A percentile compares a stretch with the other conserved stretches of the same genome.
Evolutionary conservation across 2,329 filamentous ascomycete genomes (phyloP).

Genomic region (Ophioceras dolichostomum): DNA sequence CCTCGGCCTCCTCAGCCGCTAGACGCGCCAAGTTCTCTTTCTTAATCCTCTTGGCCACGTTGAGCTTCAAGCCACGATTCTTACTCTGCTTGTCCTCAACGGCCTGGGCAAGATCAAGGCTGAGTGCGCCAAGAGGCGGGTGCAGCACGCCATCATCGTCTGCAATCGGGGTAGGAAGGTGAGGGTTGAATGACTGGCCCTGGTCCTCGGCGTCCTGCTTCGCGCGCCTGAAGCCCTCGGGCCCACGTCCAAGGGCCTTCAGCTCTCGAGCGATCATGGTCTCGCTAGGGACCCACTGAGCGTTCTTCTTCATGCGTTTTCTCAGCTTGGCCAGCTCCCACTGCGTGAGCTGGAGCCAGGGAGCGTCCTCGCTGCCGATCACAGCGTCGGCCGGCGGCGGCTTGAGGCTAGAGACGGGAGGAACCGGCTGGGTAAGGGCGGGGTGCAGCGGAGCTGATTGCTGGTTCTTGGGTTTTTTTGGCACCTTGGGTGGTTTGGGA

Average conservation of each 20-base stretch:
- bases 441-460: constrained; percentile 17
- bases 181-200: constrained; percentile 45
- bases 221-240: constrained; percentile 48
- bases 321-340: constrained; percentile 57
- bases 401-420: constrained; percentile 22
- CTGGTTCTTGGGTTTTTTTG: constrained; percentile 24
- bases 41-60: constrained; percentile 66
- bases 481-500: constrained; percentile 17
- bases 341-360: constrained; percentile 53
- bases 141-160: constrained; percentile 38
- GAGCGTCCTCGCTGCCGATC: constrained; percentile 45
- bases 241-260: constrained; percentile 54
- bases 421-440: background rate
- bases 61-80: constrained; percentile 66
- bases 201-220: constrained; percentile 53
- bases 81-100: constrained; percentile 51
- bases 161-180: constrained; percentile 26
- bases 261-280: constrained; percentile 78
- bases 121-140: constrained; percentile 47
- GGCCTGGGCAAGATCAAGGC: constrained; percentile 37
- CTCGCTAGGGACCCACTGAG: constrained; percentile 71
- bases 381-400: constrained; percentile 49
- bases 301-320: constrained; percentile 88
- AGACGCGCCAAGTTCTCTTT: constrained; percentile 49
- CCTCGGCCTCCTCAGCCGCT: constrained; percentile 46